Conservation (phyloP, 2,329 filamentous ascomycete genomes). For the Periglandula ipomoeae region DNA sequence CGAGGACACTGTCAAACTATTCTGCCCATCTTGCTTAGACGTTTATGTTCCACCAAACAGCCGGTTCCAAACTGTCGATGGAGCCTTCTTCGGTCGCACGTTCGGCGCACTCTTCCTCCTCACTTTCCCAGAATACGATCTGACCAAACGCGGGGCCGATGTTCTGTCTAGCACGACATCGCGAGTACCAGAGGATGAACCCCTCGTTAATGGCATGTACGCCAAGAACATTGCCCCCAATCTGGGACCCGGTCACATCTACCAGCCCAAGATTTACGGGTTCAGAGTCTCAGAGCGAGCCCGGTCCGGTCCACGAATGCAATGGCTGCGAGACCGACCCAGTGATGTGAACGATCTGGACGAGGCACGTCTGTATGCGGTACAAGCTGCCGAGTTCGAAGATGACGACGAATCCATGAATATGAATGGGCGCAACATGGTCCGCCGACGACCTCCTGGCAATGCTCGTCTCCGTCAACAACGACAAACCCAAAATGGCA, state of each 20-base stretch:
- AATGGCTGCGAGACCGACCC: conserved; percentile 85
- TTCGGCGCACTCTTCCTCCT: conserved; percentile 97
- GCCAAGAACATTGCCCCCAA: conserved; percentile 82
- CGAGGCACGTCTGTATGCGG: conserved; percentile 53
- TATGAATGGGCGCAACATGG: conserved; percentile 29
- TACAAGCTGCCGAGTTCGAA: conserved; percentile 46
- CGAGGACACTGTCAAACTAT: conserved; percentile 95
- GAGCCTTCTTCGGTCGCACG: conserved; percentile 95
- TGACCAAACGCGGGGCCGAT: conserved; percentile 61
- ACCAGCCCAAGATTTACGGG: conserved; percentile 93
- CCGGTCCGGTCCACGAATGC: conserved; percentile 87
- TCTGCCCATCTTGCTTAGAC: conserved; percentile 93
- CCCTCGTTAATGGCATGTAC: conserved; percentile 75
- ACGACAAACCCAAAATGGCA: conserved; percentile 42
- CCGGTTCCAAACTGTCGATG: conserved; percentile 93
- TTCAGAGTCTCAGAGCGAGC: conserved; percentile 90
- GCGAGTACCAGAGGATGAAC: conserved; percentile 32
- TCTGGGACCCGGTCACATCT: conserved; percentile 72
- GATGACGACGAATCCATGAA: conserved; percentile 48
- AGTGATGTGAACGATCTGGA: conserved; percentile 73
- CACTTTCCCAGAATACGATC: conserved; percentile 93
- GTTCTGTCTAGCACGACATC: conserved; percentile 34
- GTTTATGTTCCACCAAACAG: conserved; percentile 97
- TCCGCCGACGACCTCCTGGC: conserved; percentile 35
- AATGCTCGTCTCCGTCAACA: conserved; percentile 32